Conservation (phyloP, 352 stramenopile species). For the Globisporangium irregulare region DNA sequence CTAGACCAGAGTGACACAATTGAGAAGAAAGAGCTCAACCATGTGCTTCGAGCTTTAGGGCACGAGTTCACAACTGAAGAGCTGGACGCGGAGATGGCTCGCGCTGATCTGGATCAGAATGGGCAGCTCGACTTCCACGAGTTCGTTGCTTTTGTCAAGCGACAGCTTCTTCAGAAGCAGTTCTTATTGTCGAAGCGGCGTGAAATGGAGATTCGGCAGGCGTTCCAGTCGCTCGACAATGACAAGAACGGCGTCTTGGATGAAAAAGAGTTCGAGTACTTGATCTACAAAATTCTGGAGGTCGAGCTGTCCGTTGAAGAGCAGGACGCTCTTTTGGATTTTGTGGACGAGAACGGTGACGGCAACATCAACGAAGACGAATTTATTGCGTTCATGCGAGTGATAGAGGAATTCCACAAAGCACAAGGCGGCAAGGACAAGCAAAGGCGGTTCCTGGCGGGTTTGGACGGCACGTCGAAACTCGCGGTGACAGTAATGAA, state of each 20-base stretch:
- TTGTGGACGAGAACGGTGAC: conserved; percentile 60
- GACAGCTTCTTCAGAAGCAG: conserved; percentile 50
- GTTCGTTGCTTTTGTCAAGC: conserved; percentile 68
- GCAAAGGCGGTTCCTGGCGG: conserved; percentile 34
- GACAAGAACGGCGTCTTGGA: conserved; percentile 69
- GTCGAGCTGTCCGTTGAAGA: conserved; percentile 74
- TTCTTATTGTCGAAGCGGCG: conserved; percentile 54
- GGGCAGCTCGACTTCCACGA: conserved; percentile 73
- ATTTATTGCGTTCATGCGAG: conserved; percentile 75
- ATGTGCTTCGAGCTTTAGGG: conserved; percentile 63
- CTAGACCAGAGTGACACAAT: conserved; percentile 67
- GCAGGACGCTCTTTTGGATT: conserved; percentile 65
- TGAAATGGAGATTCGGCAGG: conserved; percentile 74
- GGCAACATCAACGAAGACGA: conserved; percentile 64
- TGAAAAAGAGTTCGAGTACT: conserved; percentile 72
- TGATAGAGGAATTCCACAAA: conserved; percentile 53
- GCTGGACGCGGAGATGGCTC: conserved; percentile 56
- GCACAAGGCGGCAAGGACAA: conserved; percentile 29
- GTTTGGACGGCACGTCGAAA: conserved; percentile 40
- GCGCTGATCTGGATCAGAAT: conserved; percentile 60
- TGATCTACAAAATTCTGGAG: conserved; percentile 71
- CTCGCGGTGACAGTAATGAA: conserved; percentile 70
- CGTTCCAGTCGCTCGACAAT: conserved; percentile 63
- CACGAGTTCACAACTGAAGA: conserved; percentile 72
- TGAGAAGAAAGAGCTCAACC: conserved; percentile 60